phyloP scores from a whole-genome alignment of 306 rosid genomes.

The Citrullus colocynthis region DNA sequence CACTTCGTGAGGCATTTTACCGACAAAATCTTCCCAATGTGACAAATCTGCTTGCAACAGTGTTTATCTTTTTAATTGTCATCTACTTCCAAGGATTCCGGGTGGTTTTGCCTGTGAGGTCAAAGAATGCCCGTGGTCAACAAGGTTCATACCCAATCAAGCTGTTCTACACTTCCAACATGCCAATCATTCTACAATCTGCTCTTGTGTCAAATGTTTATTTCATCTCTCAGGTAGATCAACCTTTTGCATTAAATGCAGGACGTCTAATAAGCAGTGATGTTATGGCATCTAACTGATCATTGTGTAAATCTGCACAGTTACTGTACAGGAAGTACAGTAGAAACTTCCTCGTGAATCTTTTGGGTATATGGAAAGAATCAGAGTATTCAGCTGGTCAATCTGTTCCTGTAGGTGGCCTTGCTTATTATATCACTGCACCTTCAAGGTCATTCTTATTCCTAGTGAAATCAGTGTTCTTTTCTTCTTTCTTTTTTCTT shows the following conservation, averaged over 20 bases:
- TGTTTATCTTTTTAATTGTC: constrained; percentile 69
- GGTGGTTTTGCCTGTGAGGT: constrained; percentile 88
- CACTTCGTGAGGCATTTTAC: constrained; percentile 82
- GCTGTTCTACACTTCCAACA: constrained; percentile 88
- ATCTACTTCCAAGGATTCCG: constrained; percentile 96
- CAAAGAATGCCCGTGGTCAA: constrained; percentile 94
- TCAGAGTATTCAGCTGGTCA: constrained; percentile 90
- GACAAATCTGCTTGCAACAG: constrained; percentile 82
- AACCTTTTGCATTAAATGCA: constrained; percentile 2
- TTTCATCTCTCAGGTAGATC: constrained; percentile 82
- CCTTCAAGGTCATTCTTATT: constrained; percentile 56
- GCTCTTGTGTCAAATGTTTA: constrained; percentile 88
- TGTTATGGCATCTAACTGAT: not conserved
- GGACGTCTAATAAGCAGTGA: not conserved
- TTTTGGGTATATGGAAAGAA: constrained; percentile 92
- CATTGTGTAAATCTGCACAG: constrained; percentile 20
- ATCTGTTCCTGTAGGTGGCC: constrained; percentile 76
- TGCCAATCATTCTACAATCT: constrained; percentile 96
- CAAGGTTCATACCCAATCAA: constrained; percentile 95
- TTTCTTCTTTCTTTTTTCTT: not conserved
- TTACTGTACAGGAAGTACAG: constrained; percentile 72
- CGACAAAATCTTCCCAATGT: constrained; percentile 95
- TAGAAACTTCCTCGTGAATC: constrained; percentile 76
- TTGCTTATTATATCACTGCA: constrained; percentile 88
- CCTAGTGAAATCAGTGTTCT: not conserved